phyloP scores from a whole-genome alignment of 768 basidiomycete genomes.

The Punctularia strigosozonata region DNA sequence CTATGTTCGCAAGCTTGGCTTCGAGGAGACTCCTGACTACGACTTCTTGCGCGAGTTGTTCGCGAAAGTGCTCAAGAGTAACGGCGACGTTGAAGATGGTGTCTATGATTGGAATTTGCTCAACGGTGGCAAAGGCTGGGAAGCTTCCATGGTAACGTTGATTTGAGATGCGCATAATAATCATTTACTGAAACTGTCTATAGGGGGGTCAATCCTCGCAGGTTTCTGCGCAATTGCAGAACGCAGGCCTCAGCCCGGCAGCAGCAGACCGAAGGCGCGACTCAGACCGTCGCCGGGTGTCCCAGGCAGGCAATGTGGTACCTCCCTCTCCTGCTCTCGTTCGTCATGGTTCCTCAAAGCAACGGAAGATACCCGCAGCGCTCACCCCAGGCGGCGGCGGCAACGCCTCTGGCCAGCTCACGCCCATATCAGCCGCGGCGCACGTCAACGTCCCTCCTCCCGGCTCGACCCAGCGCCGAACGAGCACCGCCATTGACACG shows the following conservation, averaged over 20 bases:
- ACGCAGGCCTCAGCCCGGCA: too few relatives aligned
- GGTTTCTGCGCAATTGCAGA: constrained; percentile 55
- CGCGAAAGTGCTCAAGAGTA: constrained; percentile 85
- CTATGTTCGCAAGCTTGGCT: constrained; percentile 97
- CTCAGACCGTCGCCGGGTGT: constrained; percentile 51
- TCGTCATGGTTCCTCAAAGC: constrained; percentile 64
- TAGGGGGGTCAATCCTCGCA: too few relatives aligned
- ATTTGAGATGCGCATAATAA: too few relatives aligned
- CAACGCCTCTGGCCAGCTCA: constrained; percentile 40
- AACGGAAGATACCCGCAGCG: constrained; percentile 47
- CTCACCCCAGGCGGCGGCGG: constrained; percentile 44
- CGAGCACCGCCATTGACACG: constrained; percentile 25
- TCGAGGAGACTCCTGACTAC: constrained; percentile 98
- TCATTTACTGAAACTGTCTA: too few relatives aligned
- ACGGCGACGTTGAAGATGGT: constrained; percentile 83
- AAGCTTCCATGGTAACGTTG: constrained; percentile 56
- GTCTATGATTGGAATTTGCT: constrained; percentile 94
- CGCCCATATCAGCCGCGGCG: constrained; percentile 65
- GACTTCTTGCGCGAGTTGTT: constrained; percentile 95
- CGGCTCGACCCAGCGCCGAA: constrained; percentile 36
- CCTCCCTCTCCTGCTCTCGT: constrained; percentile 75
- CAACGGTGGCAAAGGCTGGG: constrained; percentile 96
- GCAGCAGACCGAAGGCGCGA: constrained; percentile 35
- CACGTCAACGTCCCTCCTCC: constrained; percentile 67
- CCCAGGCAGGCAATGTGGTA: constrained; percentile 42